These are phyloP conservation scores for Tuber melanosporum DNA, from an alignment of 495 filamentous ascomycete genomes.

Conservation along the genomic window DNA sequence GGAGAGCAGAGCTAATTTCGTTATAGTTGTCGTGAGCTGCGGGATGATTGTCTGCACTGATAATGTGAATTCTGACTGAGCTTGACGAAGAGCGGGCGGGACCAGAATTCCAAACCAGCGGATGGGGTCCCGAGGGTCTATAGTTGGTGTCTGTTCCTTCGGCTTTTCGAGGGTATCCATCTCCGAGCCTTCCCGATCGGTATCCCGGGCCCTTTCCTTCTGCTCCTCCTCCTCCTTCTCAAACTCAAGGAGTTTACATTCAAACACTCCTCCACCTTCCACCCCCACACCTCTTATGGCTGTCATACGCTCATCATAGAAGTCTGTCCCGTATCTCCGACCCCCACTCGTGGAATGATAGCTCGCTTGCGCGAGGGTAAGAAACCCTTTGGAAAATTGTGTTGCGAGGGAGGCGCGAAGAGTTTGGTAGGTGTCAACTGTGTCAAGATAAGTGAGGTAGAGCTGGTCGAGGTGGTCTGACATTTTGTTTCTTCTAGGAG, in stretches of 20 bases:
- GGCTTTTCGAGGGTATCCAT: neutral
- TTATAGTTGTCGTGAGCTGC: conserved; percentile 17
- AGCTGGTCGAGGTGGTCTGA: conserved; percentile 22
- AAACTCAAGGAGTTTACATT: conserved; percentile 7
- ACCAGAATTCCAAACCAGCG: conserved; percentile 49
- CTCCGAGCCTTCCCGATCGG: neutral
- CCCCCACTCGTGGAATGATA: conserved; percentile 40
- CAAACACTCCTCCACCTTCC: conserved; percentile 2
- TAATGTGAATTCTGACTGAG: conserved; percentile 42
- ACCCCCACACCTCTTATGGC: conserved; percentile 43
- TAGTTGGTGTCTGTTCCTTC: conserved; percentile 6
- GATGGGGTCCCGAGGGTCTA: conserved; percentile 42
- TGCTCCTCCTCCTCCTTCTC: neutral
- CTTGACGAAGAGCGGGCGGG: conserved; percentile 43
- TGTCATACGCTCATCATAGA: conserved; percentile 47
- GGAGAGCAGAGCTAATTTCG: conserved; percentile 8
- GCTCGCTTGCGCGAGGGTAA: conserved; percentile 48
- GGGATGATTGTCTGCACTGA: conserved; percentile 8
- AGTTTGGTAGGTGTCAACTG: conserved; percentile 27
- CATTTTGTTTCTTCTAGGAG: conserved; percentile 8
- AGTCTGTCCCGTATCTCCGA: conserved; percentile 45
- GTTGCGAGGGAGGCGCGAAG: conserved; percentile 12
- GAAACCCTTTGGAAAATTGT: conserved; percentile 37
- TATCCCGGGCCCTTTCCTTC: neutral
- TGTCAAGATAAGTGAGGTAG: conserved; percentile 27